These are phyloP conservation scores for Glebionis coronaria DNA, from an alignment of 129 eudicot species.

Conservation along the genomic window DNA sequence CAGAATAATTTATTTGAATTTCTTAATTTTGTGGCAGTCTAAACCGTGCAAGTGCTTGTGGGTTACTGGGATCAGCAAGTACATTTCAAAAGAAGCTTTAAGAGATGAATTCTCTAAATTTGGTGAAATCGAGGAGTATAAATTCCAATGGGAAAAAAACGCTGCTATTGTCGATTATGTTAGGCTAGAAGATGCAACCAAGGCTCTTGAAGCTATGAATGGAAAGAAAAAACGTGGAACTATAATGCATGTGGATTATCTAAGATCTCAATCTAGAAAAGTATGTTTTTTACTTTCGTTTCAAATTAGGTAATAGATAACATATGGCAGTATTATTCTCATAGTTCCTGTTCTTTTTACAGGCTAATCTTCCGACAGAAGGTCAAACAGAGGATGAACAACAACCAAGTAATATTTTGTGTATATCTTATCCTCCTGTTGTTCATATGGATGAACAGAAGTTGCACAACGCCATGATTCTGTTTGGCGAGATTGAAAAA, in stretches of 20 bases:
- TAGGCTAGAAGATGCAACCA: conserved; percentile 69
- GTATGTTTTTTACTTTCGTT: conserved; percentile 44
- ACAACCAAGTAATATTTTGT: conserved; percentile 52
- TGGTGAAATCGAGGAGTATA: conserved; percentile 76
- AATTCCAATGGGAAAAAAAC: conserved; percentile 58
- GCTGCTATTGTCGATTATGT: conserved; percentile 62
- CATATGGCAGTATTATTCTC: neutral
- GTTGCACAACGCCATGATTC: conserved; percentile 76
- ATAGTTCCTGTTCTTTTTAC: conserved; percentile 14
- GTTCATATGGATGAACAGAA: conserved; percentile 62
- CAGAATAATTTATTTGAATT: neutral
- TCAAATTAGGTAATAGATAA: conserved; percentile 4
- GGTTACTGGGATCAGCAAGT: conserved; percentile 72
- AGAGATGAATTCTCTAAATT: conserved; percentile 63
- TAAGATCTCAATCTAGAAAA: conserved; percentile 63
- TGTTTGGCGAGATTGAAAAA: conserved; percentile 78
- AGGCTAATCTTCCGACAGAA: conserved; percentile 38
- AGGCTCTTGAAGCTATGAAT: conserved; percentile 70
- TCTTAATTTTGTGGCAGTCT: conserved; percentile 48
- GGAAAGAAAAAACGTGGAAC: conserved; percentile 59
- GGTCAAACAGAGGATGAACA: conserved; percentile 41
- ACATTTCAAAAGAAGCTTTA: conserved; percentile 61
- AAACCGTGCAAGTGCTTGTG: conserved; percentile 83
- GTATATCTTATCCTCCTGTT: conserved; percentile 63
- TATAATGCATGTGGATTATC: conserved; percentile 73